These are phyloP conservation scores for Aureobasidium sp. DNA, from an alignment of 2,329 filamentous ascomycete genomes.

Conservation along the genomic window DNA sequence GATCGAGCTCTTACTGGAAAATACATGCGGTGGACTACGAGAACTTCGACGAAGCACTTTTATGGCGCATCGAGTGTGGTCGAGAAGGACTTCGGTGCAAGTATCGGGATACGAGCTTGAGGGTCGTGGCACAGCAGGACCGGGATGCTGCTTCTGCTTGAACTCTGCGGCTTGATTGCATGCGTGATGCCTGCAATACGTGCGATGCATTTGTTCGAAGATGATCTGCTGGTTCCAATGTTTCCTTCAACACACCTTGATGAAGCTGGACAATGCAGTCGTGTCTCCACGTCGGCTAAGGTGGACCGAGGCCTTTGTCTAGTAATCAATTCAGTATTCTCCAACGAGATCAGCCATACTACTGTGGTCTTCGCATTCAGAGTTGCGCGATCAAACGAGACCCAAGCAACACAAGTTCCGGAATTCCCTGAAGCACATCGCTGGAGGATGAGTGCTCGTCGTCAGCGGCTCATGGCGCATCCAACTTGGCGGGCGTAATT, in stretches of 20 bases:
- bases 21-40: neutral
- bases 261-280: constrained; percentile 4
- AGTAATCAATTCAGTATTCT: neutral
- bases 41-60: neutral
- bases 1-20: neutral
- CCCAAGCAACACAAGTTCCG: neutral
- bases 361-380: neutral
- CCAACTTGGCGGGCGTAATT: constrained; percentile 9
- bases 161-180: neutral
- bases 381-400: neutral
- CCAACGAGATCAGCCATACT: neutral
- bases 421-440: neutral
- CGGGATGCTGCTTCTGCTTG: neutral
- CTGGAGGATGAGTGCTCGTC: neutral
- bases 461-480: constrained; percentile 2
- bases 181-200: neutral
- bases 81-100: neutral
- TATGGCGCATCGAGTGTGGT: neutral
- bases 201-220: neutral
- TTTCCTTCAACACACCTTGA: neutral
- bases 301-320: neutral
- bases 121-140: neutral
- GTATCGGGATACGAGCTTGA: neutral
- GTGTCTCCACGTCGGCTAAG: neutral
- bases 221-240: neutral